Conservation (phyloP, 1,139 yeast species). For the Suhomyces choctaworum region DNA sequence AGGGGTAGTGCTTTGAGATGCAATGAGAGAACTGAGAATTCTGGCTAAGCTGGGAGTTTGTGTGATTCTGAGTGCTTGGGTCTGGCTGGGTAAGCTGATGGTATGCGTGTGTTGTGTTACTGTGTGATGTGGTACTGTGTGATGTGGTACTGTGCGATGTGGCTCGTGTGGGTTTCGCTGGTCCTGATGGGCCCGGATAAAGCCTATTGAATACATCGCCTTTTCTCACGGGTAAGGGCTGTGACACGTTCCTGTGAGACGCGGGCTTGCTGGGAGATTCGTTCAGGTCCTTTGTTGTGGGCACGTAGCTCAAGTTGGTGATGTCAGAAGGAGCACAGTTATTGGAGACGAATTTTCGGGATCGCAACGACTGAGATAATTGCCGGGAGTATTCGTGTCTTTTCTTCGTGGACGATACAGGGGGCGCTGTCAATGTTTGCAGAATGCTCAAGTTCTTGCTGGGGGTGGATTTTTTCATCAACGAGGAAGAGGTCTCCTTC, state of each 20-base stretch:
- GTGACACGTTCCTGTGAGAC: slow-evolving; percentile 11
- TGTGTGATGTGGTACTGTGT: not conserved
- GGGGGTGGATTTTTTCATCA: slow-evolving; percentile 26
- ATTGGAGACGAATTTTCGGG: slow-evolving; percentile 18
- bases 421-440: slow-evolving; percentile 2
- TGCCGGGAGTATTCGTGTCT: slow-evolving; percentile 21
- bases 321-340: slow-evolving; percentile 18
- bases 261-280: slow-evolving; percentile 14
- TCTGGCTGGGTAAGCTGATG: no score
- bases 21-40: not conserved
- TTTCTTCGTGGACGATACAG: slow-evolving; percentile 18
- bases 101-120: no score
- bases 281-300: slow-evolving; percentile 4
- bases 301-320: slow-evolving; percentile 17
- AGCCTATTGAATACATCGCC: slow-evolving; percentile 18
- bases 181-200: slow-evolving; percentile 15
- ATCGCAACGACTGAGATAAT: slow-evolving; percentile 18
- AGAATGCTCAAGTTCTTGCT: not conserved
- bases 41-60: no score
- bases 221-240: slow-evolving; percentile 12
- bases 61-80: no score
- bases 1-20: not conserved
- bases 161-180: not conserved
- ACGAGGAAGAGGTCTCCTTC: slow-evolving; percentile 40
- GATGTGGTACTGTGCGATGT: not conserved